Conservation (phyloP, 2,329 filamentous ascomycete species). For the Hyphodiscus sp. region DNA sequence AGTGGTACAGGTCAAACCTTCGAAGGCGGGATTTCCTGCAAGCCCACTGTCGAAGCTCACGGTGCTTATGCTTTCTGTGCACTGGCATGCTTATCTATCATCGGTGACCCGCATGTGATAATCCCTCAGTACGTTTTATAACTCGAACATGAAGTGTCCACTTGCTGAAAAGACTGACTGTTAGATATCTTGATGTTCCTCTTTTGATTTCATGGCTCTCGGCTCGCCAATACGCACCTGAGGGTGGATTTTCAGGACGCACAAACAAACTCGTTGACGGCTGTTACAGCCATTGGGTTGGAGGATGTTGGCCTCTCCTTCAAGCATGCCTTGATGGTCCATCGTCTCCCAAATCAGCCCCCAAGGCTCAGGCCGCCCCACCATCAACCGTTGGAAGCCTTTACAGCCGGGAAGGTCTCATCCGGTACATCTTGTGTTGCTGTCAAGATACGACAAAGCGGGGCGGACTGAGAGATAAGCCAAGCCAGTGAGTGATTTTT, state of each 20-base stretch:
- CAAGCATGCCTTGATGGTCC: slow-evolving; percentile 66
- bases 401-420: slow-evolving; percentile 78
- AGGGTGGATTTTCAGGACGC: slow-evolving; percentile 87
- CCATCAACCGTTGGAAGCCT: slow-evolving; percentile 38
- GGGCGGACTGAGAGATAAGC: slow-evolving; percentile 90
- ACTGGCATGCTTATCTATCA: slow-evolving; percentile 78
- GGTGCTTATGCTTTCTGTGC: slow-evolving; percentile 96
- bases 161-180: slow-evolving; percentile 20
- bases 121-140: slow-evolving; percentile 57
- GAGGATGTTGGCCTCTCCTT: slow-evolving; percentile 86
- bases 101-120: slow-evolving; percentile 70
- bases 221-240: slow-evolving; percentile 79
- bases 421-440: slow-evolving; percentile 83
- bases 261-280: slow-evolving; percentile 98
- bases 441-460: slow-evolving; percentile 66
- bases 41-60: slow-evolving; percentile 85
- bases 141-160: not conserved
- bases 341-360: slow-evolving; percentile 19
- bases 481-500: slow-evolving; percentile 62
- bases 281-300: slow-evolving; percentile 98
- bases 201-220: slow-evolving; percentile 82
- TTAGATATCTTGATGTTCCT: slow-evolving; percentile 69
- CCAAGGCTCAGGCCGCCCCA: slow-evolving; percentile 1
- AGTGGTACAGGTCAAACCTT: slow-evolving; percentile 69
- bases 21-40: slow-evolving; percentile 86